phyloP scores from a whole-genome alignment of 345 rosid species.

The Acer saccharum region DNA sequence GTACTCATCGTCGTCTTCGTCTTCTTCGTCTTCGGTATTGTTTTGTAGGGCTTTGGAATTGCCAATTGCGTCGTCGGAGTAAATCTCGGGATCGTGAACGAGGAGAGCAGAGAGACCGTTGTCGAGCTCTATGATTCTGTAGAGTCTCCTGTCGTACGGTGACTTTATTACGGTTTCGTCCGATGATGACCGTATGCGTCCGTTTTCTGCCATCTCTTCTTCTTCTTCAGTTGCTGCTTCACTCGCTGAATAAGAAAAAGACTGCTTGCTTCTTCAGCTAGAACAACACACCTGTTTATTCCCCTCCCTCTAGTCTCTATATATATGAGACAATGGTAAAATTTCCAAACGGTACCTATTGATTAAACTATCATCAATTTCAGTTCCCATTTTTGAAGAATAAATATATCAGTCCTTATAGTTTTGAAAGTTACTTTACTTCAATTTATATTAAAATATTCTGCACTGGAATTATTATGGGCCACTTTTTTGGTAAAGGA shows the following conservation, averaged over 20 bases:
- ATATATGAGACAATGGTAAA: too few species aligned
- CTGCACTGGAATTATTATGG: too few species aligned
- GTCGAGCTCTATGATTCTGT: conserved; percentile 66
- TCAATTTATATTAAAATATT: too few species aligned
- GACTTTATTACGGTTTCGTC: conserved; percentile 77
- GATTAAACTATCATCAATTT: too few species aligned
- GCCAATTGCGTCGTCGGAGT: conserved; percentile 27
- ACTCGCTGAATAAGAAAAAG: not conserved
- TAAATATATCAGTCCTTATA: too few species aligned
- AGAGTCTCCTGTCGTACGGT: conserved; percentile 75
- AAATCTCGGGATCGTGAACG: conserved; percentile 95
- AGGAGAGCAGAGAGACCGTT: conserved; percentile 85
- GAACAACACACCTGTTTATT: too few species aligned
- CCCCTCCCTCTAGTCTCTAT: too few species aligned
- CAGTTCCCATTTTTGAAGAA: too few species aligned
- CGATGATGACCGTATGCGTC: conserved; percentile 41
- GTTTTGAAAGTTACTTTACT: too few species aligned
- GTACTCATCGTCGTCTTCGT: conserved; percentile 30
- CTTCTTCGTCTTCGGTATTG: conserved; percentile 18
- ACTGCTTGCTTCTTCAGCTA: not conserved
- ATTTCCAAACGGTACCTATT: too few species aligned
- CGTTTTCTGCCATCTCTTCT: conserved; percentile 35
- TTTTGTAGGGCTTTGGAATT: conserved; percentile 16
- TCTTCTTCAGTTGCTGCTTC: not conserved
- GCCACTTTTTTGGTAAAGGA: too few species aligned